Percentiles rank a stretch among this genome's conserved stretches.
Conservation (phyloP, 805 yeast genomes). For the Candida loeiensis region DNA sequence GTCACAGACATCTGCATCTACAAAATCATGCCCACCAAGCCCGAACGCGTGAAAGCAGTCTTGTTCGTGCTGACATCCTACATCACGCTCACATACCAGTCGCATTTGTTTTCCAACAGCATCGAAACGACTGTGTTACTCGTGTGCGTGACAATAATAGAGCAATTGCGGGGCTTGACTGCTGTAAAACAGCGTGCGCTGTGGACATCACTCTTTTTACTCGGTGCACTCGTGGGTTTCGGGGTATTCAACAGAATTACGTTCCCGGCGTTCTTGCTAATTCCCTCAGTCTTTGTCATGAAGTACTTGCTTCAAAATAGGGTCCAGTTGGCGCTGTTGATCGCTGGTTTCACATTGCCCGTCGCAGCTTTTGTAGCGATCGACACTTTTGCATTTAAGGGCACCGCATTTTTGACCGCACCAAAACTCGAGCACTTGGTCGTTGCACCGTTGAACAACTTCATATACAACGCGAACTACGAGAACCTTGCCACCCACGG, state of each 20-base stretch:
- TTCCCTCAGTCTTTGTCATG: constrained; percentile 49
- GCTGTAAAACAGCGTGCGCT: constrained; percentile 12
- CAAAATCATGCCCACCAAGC: constrained; percentile 45
- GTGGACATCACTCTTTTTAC: constrained; percentile 13
- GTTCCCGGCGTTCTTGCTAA: constrained; percentile 65
- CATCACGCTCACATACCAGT: constrained; percentile 73
- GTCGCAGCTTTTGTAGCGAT: constrained; percentile 33
- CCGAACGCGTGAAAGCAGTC: constrained; percentile 46
- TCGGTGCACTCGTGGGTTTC: constrained; percentile 52
- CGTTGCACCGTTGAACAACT: constrained; percentile 74
- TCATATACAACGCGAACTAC: constrained; percentile 60
- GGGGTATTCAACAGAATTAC: constrained; percentile 87
- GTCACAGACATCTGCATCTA: constrained; percentile 42
- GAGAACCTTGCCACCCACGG: constrained; percentile 76
- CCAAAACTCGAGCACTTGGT: constrained; percentile 27
- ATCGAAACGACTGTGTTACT: constrained; percentile 64
- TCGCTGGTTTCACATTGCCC: neutral
- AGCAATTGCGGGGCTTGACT: constrained; percentile 30
- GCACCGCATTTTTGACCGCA: neutral
- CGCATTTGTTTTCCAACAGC: constrained; percentile 87
- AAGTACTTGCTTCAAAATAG: constrained; percentile 29
- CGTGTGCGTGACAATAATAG: constrained; percentile 48
- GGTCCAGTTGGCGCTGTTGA: constrained; percentile 14
- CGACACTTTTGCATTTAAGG: constrained; percentile 51
- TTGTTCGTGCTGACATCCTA: constrained; percentile 57